Evolutionary conservation across 2,329 filamentous ascomycete species (phyloP), one percentile per base, ranked within the genome.

Genomic region (Colletotrichum graminicola): DNA sequence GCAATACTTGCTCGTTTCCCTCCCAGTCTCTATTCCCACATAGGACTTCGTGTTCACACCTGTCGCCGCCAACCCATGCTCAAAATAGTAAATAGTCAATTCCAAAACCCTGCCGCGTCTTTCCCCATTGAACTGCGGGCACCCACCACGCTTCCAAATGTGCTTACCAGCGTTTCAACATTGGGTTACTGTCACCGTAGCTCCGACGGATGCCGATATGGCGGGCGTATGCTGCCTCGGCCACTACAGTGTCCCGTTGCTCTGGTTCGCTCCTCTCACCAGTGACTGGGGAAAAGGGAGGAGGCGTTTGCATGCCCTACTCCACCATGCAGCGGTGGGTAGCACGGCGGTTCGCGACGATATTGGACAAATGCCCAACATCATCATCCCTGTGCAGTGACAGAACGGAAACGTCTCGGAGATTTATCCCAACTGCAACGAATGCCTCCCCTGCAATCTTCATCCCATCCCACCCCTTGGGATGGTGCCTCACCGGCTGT

Each of bases 341-440:
- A 61, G 29, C 21, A 49, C 7, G 32, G 49, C 41, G 36, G 64
- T 26, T 34, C 18, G 14, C 7, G 8, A 21, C 7, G 41, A 49
- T 34, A 45, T 60, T 60, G 26, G 49, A 55, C 41, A 56, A 51
- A 52, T 34, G 43, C 55, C 32, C 55, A 47, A 34, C 49, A 49
- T 39, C 39, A 39, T 18, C 59, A 32, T 59, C 43, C 59, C 63
- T 64, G 68, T 52, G 60, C 59, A 54, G 59, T 67, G 68, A 63
- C 65, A 45, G 60, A 71, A 59, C 36, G 47, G 60, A 68, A 63
- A 55, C 68, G 65, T 71, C 65, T 71, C 65, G 68, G 68, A 71
- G 68, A 71, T 68, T 71, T 71, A 63, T 60, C 54, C 32, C 45
- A 63, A 71, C 68, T 47, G 65, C 41, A 71, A 68, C 39, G 54